Evolutionary conservation across 768 basidiomycete genomes (phyloP), one percentile per base, ranked within the genome.

Genomic region (Austroboletus festivus): DNA sequence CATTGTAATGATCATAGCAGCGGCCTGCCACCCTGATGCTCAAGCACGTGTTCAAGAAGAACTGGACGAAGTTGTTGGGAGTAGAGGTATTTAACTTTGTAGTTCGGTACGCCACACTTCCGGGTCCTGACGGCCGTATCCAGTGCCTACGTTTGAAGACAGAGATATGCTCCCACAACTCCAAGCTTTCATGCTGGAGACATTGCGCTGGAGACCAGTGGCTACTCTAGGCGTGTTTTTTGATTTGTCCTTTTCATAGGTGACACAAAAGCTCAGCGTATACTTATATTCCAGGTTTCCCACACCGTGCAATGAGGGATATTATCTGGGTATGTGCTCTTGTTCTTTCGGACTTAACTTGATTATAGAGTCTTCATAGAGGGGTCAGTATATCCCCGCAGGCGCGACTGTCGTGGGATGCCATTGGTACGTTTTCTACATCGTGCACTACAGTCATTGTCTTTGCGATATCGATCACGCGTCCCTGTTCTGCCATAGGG

Each of bases 301-400:
- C 78, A 1, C 85, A 87, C 53, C 75, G 76, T 11, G 76, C 82
- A 0, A 84, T 80, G 0, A 75, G 75, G 43, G 83, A 85, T 47
- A 74, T 86, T 33, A 57, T 79, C 20, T 86, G 80, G 78, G 81
- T 81, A 51, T 9, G 54, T 42, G 5, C 12, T 28, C 5, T 28
- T 42, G 4, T 20, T 18, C 4, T 30, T 9, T 31, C 13, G 4
- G 28, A 28, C 5, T 6, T 5, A 28, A 10, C 21, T 4, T 18
- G 11, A 21, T 34, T 28, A 12, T 1, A 23, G 13, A 24, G 51
- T 73, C 18, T 80, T 33, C 10, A n/a, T 30, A 62, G 62, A 55
- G 42, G 37, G 62, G 54, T 13, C 47, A 58, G 15, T 45, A 49
- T 26, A 60, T 63, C 41, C 58, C 62, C n/a, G 54, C 47, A 2